Evolutionary conservation across 192 early-diverging fungal genomes (phyloP).

Genomic region (Funneliformis mosseae): DNA sequence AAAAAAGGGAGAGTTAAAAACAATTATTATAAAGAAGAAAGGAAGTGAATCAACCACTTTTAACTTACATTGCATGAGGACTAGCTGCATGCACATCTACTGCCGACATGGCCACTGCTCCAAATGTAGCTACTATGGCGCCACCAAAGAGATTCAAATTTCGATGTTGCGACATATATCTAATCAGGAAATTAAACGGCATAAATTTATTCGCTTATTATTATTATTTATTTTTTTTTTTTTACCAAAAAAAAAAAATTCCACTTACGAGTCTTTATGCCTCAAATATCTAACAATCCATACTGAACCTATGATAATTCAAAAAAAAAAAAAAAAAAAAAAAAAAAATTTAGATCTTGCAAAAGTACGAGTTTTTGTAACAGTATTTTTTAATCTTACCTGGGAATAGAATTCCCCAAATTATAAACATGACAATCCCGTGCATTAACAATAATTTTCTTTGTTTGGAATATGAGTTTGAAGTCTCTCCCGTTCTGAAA

Average conservation of each 20-base stretch:
- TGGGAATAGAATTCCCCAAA: neutral
- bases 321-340: too few species aligned
- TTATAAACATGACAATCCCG: neutral
- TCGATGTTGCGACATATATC: neutral
- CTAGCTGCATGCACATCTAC: neutral
- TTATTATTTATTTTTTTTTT: neutral
- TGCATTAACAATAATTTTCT: neutral
- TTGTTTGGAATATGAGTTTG: neutral
- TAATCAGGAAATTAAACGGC: neutral
- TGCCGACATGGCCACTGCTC: slow-evolving; percentile 25
- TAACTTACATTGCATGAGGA: slow-evolving; percentile 4
- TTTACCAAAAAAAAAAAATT: neutral
- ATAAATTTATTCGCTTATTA: neutral
- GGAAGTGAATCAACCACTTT: neutral
- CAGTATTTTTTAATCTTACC: neutral
- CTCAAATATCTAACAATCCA: neutral
- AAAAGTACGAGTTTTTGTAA: neutral
- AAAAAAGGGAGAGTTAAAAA: neutral
- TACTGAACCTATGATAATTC: neutral
- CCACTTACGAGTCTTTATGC: neutral
- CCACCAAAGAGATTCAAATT: slow-evolving; percentile 33
- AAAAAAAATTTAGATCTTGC: neutral
- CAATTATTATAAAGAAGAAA: neutral
- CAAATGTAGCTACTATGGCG: slow-evolving; percentile 19
- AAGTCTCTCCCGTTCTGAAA: neutral